phyloP scores from a whole-genome alignment of 495 filamentous ascomycete genomes.

The Evansstolkia leycettana region DNA sequence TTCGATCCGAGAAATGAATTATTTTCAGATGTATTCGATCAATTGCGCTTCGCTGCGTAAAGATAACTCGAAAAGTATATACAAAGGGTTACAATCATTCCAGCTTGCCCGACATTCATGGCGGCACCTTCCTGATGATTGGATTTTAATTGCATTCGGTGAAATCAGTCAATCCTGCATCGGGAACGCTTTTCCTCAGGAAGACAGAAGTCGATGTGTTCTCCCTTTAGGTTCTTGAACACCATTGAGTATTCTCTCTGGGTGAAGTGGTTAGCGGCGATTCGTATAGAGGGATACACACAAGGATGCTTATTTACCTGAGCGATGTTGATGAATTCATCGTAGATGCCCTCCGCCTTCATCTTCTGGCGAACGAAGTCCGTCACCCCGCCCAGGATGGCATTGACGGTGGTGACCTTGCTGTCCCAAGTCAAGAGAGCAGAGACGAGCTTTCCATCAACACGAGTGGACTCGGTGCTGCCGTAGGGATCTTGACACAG shows the following conservation, averaged over 20 bases:
- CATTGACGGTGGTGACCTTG: conserved; percentile 22
- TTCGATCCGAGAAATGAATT: no score
- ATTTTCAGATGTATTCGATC: no score
- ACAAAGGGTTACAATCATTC: no score
- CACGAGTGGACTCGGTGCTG: conserved; percentile 21
- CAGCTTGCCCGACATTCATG: no score
- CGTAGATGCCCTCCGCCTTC: conserved; percentile 18
- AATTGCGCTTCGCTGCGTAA: no score
- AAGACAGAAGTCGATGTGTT: conserved; percentile 18
- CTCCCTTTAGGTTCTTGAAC: conserved; percentile 19
- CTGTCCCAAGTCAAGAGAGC: conserved; percentile 24
- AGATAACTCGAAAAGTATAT: no score
- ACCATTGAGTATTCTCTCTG: conserved; percentile 15
- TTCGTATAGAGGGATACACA: no score
- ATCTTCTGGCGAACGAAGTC: conserved; percentile 18
- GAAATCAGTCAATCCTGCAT: conserved; percentile 16
- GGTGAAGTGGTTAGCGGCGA: not conserved
- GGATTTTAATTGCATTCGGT: conserved; percentile 10
- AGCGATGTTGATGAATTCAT: no score
- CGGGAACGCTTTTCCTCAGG: conserved; percentile 11
- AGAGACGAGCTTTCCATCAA: conserved; percentile 18
- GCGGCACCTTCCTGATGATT: no score
- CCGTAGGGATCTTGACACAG: conserved; percentile 15
- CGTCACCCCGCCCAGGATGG: conserved; percentile 17
- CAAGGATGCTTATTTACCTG: no score